These are phyloP conservation scores for Pugionium dolabratum DNA, from an alignment of 345 rosid genomes.

Conservation along the genomic window DNA sequence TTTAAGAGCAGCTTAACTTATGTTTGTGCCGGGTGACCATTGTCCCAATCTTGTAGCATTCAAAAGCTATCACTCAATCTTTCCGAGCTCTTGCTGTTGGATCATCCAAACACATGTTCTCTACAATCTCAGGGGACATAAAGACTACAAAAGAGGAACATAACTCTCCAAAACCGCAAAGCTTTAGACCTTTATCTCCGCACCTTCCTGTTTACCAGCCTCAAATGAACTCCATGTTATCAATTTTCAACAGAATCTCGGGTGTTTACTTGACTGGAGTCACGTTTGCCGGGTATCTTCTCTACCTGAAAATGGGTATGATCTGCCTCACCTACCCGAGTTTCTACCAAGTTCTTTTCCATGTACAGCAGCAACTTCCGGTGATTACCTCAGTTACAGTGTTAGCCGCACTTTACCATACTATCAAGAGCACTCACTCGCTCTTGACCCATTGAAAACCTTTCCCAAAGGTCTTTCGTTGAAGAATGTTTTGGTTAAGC, in stretches of 20 bases:
- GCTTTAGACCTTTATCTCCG: conserved; percentile 42
- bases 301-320: conserved; percentile 45
- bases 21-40: conserved; percentile 4
- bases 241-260: conserved; percentile 45
- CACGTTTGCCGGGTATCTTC: conserved; percentile 34
- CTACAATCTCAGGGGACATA: conserved; percentile 38
- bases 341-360: conserved; percentile 43
- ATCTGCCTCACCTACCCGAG: conserved; percentile 41
- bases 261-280: conserved; percentile 44
- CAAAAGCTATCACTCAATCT: conserved; percentile 24
- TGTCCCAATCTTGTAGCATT: conserved; percentile 11
- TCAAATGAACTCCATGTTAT: conserved; percentile 44
- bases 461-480: conserved; percentile 18
- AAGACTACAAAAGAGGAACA: conserved; percentile 33
- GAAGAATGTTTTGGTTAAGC: conserved; percentile 2
- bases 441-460: conserved; percentile 33
- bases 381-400: conserved; percentile 41
- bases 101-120: conserved; percentile 31
- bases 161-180: conserved; percentile 28
- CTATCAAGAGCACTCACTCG: conserved; percentile 40
- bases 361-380: conserved; percentile 38
- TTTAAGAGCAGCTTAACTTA: conserved; percentile 12
- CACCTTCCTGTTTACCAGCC: conserved; percentile 45
- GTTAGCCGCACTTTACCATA: conserved; percentile 38
- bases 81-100: conserved; percentile 37